Percentiles rank a stretch among this genome's conserved stretches.
Conservation (phyloP, 306 rosid genomes). For the Quercus aquifolioides region DNA sequence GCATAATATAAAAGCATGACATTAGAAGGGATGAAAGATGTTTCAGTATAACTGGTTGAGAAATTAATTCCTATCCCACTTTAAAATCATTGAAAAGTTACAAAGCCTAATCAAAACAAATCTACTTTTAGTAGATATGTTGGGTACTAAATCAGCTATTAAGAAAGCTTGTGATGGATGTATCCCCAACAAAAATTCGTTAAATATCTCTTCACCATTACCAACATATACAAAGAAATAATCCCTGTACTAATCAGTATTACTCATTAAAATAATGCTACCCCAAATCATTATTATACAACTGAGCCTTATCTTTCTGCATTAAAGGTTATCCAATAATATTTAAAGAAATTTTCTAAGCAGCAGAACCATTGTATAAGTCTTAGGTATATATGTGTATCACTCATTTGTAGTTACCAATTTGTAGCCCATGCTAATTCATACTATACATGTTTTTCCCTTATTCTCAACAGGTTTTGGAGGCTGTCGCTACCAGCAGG, state of each 20-base stretch:
- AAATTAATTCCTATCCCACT: neutral
- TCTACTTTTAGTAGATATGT: neutral
- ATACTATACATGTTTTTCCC: neutral
- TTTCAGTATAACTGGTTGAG: neutral
- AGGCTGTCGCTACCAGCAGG: constrained; percentile 76
- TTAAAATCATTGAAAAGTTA: neutral
- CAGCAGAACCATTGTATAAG: too few relatives aligned
- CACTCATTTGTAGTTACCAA: neutral
- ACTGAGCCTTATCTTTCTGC: neutral
- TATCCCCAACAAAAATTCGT: neutral
- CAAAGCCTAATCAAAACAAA: neutral
- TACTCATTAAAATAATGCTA: neutral
- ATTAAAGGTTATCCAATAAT: too few relatives aligned
- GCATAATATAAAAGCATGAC: too few relatives aligned
- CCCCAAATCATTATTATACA: constrained; percentile 6
- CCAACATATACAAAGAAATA: too few relatives aligned
- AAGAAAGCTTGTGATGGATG: neutral
- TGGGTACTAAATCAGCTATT: neutral
- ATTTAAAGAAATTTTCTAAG: too few relatives aligned
- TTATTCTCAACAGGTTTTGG: constrained; percentile 63
- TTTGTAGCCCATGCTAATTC: neutral
- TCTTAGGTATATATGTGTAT: neutral
- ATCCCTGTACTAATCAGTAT: neutral
- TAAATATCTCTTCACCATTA: too few relatives aligned
- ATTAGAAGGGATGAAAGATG: neutral